These are phyloP conservation scores for Epichloe glyceriae DNA, from an alignment of 2,329 filamentous ascomycete genomes.

Conservation along the genomic window DNA sequence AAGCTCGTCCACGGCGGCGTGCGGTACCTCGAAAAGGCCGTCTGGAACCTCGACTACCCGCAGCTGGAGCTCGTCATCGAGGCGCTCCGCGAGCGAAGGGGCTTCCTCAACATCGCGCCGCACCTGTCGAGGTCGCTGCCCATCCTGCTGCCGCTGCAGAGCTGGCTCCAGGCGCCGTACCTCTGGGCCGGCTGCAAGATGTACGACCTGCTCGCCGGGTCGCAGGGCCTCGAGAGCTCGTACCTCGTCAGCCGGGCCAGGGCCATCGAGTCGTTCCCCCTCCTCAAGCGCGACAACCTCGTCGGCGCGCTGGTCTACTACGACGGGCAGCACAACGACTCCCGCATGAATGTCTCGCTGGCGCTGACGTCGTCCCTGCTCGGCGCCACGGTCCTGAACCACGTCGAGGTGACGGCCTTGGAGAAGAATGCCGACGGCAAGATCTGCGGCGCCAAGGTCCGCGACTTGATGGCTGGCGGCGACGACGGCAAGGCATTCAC, in stretches of 20 bases:
- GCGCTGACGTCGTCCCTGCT: conserved; percentile 71
- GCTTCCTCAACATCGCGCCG: conserved; percentile 71
- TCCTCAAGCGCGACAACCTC: conserved; percentile 60
- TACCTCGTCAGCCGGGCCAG: conserved; percentile 70
- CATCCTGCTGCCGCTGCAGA: conserved; percentile 70
- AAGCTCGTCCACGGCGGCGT: conserved; percentile 80
- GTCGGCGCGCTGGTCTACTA: conserved; percentile 77
- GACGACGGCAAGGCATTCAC: conserved; percentile 47
- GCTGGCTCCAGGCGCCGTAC: conserved; percentile 73
- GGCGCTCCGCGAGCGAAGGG: conserved; percentile 69
- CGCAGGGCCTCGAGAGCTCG: conserved; percentile 70
- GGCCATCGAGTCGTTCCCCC: conserved; percentile 64
- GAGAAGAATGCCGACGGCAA: conserved; percentile 58
- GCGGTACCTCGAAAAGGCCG: conserved; percentile 73
- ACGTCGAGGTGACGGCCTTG: conserved; percentile 64
- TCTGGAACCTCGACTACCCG: conserved; percentile 74
- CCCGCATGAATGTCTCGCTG: conserved; percentile 74
- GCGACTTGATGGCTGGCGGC: conserved; percentile 45
- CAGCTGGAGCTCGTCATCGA: conserved; percentile 74
- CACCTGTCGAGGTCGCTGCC: conserved; percentile 71
- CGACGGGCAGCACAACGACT: conserved; percentile 78
- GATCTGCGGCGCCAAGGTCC: conserved; percentile 50
- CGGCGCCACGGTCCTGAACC: conserved; percentile 67
- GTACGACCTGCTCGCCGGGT: conserved; percentile 70
- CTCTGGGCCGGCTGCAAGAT: conserved; percentile 60